A percentile compares a stretch with the other conserved stretches of the same genome.
Conservation (phyloP, 495 filamentous ascomycete species). For the Cercophora samala region DNA sequence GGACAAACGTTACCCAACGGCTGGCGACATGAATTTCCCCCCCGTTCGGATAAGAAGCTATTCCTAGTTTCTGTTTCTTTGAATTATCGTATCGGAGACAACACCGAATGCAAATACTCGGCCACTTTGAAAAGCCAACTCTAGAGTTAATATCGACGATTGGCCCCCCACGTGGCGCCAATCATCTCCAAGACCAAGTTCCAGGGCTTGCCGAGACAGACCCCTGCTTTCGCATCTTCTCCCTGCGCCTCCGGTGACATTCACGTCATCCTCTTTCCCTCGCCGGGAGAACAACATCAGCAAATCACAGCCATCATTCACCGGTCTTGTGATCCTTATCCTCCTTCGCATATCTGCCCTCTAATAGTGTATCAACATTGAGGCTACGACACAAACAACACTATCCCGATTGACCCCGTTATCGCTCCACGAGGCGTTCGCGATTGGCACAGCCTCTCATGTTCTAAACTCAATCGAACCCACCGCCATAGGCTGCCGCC, state of each 20-base stretch:
- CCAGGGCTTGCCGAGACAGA: conserved; percentile 1
- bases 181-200: neutral
- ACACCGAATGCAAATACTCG: neutral
- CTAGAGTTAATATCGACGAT: neutral
- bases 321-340: neutral
- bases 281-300: neutral
- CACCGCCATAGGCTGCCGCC: neutral
- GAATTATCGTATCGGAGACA: neutral
- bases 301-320: neutral
- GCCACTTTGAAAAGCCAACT: neutral
- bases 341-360: neutral
- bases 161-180: conserved; percentile 6
- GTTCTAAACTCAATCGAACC: neutral
- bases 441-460: conserved; percentile 2
- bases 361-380: neutral
- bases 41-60: neutral
- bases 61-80: neutral
- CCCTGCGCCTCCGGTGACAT: neutral
- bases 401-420: neutral
- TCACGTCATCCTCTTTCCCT: neutral
- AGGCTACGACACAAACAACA: neutral
- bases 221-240: conserved; percentile 9
- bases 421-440: neutral
- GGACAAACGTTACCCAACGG: neutral
- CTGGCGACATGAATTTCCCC: neutral